phyloP scores from a whole-genome alignment of 495 filamentous ascomycete species.

The Penicillium longicatenatum region DNA sequence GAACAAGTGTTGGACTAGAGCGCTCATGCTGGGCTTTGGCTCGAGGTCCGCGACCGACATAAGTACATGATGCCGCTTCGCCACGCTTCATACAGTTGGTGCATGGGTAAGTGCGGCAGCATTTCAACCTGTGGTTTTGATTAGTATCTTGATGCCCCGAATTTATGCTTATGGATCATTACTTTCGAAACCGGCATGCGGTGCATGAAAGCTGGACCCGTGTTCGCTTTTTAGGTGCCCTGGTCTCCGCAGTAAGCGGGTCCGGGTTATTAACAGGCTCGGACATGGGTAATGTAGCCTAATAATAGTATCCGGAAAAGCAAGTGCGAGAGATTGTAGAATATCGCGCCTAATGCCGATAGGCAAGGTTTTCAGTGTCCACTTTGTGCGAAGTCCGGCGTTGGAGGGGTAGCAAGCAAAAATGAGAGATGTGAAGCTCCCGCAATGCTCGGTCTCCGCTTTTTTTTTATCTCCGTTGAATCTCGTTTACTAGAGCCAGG shows the following conservation, averaged over 20 bases:
- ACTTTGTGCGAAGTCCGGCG: neutral
- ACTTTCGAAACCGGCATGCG: slow-evolving; percentile 55
- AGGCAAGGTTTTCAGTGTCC: neutral
- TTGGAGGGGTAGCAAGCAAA: slow-evolving; percentile 1
- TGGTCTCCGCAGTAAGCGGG: slow-evolving; percentile 16
- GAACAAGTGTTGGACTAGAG: slow-evolving; percentile 41
- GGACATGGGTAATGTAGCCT: slow-evolving; percentile 12
- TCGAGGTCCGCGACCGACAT: slow-evolving; percentile 41
- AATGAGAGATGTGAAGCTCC: neutral
- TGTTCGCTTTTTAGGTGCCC: slow-evolving; percentile 46
- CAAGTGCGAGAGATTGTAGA: neutral
- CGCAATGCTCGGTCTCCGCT: neutral
- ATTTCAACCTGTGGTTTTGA: slow-evolving; percentile 45
- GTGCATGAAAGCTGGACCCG: slow-evolving; percentile 57
- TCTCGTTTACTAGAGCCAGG: neutral
- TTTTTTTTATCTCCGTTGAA: slow-evolving; percentile 8
- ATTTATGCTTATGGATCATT: slow-evolving; percentile 13
- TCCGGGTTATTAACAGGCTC: slow-evolving; percentile 12
- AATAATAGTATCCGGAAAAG: neutral
- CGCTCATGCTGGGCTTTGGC: slow-evolving; percentile 34
- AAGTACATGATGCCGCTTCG: slow-evolving; percentile 44
- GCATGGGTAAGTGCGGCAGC: slow-evolving; percentile 53
- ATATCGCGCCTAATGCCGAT: neutral
- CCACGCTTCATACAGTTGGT: slow-evolving; percentile 52
- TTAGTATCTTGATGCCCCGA: neutral